A percentile compares a stretch with the other conserved stretches of the same genome.
These are phyloP conservation scores for Sclerotinia minor DNA, from an alignment of 2,329 filamentous ascomycete genomes.

Conservation along the genomic window DNA sequence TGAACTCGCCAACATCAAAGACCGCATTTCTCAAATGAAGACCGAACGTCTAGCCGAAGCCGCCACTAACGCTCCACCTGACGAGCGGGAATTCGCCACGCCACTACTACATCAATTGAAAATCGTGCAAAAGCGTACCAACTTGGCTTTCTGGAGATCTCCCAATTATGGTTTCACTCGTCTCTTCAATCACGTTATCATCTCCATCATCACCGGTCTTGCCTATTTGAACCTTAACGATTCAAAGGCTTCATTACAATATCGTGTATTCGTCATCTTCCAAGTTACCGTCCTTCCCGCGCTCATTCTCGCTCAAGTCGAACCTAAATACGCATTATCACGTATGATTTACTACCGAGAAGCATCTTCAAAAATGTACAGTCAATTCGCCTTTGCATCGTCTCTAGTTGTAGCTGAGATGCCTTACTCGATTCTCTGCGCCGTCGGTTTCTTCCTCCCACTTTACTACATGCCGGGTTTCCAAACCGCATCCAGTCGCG, in stretches of 20 bases:
- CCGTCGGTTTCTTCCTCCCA: conserved; percentile 77
- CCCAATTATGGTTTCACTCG: conserved; percentile 89
- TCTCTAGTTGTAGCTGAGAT: conserved; percentile 81
- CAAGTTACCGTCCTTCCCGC: conserved; percentile 83
- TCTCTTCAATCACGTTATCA: conserved; percentile 78
- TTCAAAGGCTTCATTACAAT: conserved; percentile 74
- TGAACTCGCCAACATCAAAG: conserved; percentile 56
- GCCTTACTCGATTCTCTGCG: conserved; percentile 79
- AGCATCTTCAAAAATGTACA: conserved; percentile 83
- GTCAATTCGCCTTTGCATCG: conserved; percentile 72
- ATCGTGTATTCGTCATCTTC: conserved; percentile 88
- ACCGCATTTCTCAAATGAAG: conserved; percentile 58
- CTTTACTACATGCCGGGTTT: conserved; percentile 85
- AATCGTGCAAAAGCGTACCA: conserved; percentile 70
- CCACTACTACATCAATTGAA: conserved; percentile 77
- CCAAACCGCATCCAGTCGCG: conserved; percentile 59
- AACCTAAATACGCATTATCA: conserved; percentile 79
- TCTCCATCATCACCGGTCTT: conserved; percentile 76
- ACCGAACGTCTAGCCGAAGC: conserved; percentile 50
- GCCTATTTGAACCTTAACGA: conserved; percentile 77
- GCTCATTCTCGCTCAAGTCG: conserved; percentile 79
- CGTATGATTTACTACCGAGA: conserved; percentile 85
- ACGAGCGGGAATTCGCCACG: conserved; percentile 78
- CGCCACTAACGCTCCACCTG: conserved; percentile 40
- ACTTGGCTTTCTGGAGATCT: conserved; percentile 79